Evolutionary conservation across 305 asterid genomes (phyloP), one percentile per base, ranked within the genome.

Genomic region (Euphrasia arctica): DNA sequence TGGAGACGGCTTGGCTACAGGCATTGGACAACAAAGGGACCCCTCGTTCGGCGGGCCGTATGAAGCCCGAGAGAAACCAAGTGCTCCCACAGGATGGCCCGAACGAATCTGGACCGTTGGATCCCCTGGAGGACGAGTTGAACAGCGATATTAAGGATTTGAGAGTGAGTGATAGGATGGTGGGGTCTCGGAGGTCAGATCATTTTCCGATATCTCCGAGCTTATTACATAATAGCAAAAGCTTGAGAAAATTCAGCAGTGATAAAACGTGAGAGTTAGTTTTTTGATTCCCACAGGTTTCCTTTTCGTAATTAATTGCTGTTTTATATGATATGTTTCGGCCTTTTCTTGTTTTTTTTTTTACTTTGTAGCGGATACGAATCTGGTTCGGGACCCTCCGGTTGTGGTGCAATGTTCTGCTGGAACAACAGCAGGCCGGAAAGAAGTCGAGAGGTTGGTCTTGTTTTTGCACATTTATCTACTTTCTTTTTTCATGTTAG

Each of bases 1-100:
- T 86, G 57, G 98, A 93, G 82, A 84, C 95, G 42, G 94, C 98
- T 1, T 85, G 95, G 97, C 70, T 88, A 74, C 96, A 85, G 72
- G 94, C 94, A 2, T 75, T 76, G 89, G 97, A 86, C 76, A 39
- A 1, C 45, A 90, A 12, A 47, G 51, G 81, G 74, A 89, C 95
- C 68, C 84, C 87, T 13, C 91, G 88, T 51, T 76, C 95, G 29
- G 34, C 77, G 61, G 71, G 70, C 34, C 86, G 70, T 54, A 66
- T 70, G 77, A 89, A 77, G 72, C 97, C 95, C 4, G 97, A 88
- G 65, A 78, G 85, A 83, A 88, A 90, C 69, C 97, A 88, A 80
- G 82, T 87, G 62, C 78, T 86, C 65, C 96, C 96, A 12, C 96
- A 85, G 72, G 89, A 88, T 58, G 80, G 82, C 50, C 32, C 76